A percentile compares a stretch with the other conserved stretches of the same genome.
phyloP scores from a whole-genome alignment of 306 rosid genomes.

The Vicia sativa region DNA sequence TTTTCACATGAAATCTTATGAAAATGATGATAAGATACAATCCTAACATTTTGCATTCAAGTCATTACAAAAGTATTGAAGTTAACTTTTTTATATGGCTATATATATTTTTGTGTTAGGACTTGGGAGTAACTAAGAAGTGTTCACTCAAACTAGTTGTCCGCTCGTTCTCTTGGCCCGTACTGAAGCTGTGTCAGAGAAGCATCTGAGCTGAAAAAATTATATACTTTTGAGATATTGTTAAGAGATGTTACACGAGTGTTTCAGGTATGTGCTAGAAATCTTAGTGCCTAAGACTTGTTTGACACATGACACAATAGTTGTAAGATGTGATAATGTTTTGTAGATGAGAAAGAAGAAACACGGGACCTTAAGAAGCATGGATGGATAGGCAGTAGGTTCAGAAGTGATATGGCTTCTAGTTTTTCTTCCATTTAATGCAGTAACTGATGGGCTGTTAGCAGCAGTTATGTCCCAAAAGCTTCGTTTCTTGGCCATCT shows the following conservation, averaged over 20 bases:
- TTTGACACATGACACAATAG: not conserved
- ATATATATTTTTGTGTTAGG: not conserved
- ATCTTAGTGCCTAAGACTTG: not conserved
- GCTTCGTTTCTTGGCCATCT: slow-evolving; percentile 20
- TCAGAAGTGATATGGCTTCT: slow-evolving; percentile 76
- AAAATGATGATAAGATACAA: not conserved
- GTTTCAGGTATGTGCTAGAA: not conserved
- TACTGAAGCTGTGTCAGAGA: not conserved
- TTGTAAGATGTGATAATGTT: not conserved
- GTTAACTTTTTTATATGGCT: not conserved
- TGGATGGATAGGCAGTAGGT: slow-evolving; percentile 59
- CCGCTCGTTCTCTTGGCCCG: not conserved
- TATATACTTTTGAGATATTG: not conserved
- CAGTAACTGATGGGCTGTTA: slow-evolving; percentile 66
- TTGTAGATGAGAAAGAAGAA: slow-evolving; percentile 20
- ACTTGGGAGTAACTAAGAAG: not conserved
- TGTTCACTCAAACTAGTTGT: not conserved
- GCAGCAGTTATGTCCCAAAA: slow-evolving; percentile 25
- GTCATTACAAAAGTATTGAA: not conserved
- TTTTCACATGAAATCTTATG: not conserved
- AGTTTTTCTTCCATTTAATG: slow-evolving; percentile 76
- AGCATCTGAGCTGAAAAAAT: not conserved
- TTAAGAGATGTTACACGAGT: not conserved
- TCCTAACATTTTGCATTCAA: not conserved
- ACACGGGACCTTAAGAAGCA: slow-evolving; percentile 85